These are phyloP conservation scores for Xylaria sp. DNA, from an alignment of 2,329 filamentous ascomycete species.

Conservation along the genomic window DNA sequence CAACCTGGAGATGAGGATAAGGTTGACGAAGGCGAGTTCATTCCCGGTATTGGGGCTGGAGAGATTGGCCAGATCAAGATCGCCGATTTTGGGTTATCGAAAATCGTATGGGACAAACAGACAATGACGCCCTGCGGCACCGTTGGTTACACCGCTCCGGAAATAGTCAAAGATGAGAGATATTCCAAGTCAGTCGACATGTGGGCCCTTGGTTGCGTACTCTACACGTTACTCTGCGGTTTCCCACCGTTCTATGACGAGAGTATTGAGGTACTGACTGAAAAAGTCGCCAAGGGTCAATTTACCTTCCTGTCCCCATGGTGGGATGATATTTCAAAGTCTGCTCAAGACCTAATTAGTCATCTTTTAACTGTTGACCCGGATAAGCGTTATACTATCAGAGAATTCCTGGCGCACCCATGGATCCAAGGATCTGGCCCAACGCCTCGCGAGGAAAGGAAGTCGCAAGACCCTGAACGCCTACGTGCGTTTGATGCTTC, in stretches of 20 bases:
- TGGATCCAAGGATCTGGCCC: constrained; percentile 78
- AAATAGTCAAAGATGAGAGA: constrained; percentile 98
- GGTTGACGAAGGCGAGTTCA: constrained; percentile 92
- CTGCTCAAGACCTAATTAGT: constrained; percentile 90
- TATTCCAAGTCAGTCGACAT: constrained; percentile 99
- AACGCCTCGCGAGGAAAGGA: constrained; percentile 64
- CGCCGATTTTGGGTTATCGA: constrained; percentile 95
- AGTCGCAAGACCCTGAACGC: constrained; percentile 50
- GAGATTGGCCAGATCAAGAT: constrained; percentile 97
- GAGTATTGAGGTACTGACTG: constrained; percentile 93
- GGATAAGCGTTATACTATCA: constrained; percentile 91
- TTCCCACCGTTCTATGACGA: constrained; percentile 99
- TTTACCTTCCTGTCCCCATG: constrained; percentile 98
- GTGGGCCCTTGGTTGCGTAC: constrained; percentile 96
- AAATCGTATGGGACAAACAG: constrained; percentile 96
- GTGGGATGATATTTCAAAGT: constrained; percentile 98
- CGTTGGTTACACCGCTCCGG: constrained; percentile 95
- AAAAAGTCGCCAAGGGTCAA: constrained; percentile 95
- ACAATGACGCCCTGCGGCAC: constrained; percentile 99
- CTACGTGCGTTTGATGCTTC: constrained; percentile 63
- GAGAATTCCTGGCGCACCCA: constrained; percentile 90
- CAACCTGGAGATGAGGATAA: constrained; percentile 95
- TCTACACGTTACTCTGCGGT: constrained; percentile 95
- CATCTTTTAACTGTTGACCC: constrained; percentile 94
- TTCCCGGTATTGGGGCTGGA: constrained; percentile 79